Conservation (phyloP, 139 green algal genomes). For the Tetradesmus lagerheimii region DNA sequence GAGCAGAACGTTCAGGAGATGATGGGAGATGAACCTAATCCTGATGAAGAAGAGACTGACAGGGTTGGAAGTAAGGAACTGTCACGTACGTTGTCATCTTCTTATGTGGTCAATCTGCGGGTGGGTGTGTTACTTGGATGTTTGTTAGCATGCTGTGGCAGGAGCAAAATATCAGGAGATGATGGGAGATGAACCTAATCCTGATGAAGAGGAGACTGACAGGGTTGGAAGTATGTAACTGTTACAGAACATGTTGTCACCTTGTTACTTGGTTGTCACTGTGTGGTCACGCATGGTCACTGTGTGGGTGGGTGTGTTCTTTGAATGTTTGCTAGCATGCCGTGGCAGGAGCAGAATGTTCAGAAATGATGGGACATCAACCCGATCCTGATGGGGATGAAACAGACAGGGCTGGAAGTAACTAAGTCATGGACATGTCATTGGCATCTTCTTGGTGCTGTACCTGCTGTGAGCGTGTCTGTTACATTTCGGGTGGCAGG, state of each 20-base stretch:
- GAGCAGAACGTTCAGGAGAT: constrained; percentile 52
- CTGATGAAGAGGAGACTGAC: neutral
- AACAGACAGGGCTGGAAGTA: neutral
- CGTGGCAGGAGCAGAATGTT: constrained; percentile 49
- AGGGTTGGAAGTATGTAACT: neutral
- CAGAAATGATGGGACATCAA: constrained; percentile 14
- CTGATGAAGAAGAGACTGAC: neutral
- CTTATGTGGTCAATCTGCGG: too few species aligned
- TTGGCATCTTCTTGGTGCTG: too few species aligned
- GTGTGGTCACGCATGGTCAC: too few species aligned
- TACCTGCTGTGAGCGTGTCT: too few species aligned
- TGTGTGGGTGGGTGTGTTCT: too few species aligned
- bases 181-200: neutral
- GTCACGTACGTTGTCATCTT: neutral
- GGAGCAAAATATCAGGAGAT: constrained; percentile 50
- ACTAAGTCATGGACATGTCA: too few species aligned
- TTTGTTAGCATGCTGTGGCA: neutral
- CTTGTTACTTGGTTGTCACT: too few species aligned
- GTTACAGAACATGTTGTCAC: neutral
- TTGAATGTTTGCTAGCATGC: too few species aligned
- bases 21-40: neutral
- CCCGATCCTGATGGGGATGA: neutral
- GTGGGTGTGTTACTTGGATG: too few species aligned
- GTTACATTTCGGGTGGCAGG: too few species aligned
- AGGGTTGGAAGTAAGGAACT: neutral